Conservation (phyloP, 2,329 filamentous ascomycete species). For the Bimuria novae-zelandiae region DNA sequence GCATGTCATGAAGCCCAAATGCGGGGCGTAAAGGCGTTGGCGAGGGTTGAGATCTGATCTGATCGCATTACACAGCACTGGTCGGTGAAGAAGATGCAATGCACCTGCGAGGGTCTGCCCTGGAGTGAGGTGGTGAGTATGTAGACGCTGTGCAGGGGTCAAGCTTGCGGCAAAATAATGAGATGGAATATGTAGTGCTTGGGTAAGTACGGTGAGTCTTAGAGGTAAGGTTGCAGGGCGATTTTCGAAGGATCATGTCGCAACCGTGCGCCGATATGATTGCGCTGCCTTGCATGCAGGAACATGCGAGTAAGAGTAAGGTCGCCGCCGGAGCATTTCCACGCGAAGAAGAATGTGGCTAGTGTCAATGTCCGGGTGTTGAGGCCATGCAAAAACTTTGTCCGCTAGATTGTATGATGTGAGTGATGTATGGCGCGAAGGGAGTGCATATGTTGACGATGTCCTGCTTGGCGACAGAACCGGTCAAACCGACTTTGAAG, state of each 20-base stretch:
- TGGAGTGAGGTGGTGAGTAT: slow-evolving; percentile 11
- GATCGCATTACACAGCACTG: slow-evolving; percentile 15
- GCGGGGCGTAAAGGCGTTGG: slow-evolving; percentile 9
- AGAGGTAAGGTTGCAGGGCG: neutral
- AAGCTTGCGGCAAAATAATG: slow-evolving; percentile 21
- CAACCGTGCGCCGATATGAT: slow-evolving; percentile 16
- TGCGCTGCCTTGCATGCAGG: slow-evolving; percentile 13
- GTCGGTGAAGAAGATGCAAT: slow-evolving; percentile 7
- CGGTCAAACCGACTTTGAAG: neutral
- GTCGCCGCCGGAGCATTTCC: slow-evolving; percentile 1
- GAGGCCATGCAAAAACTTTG: neutral
- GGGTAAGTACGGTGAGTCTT: neutral
- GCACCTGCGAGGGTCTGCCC: neutral
- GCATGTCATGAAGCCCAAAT: slow-evolving; percentile 6
- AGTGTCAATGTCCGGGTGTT: neutral
- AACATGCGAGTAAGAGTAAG: slow-evolving; percentile 1
- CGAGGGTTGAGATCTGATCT: slow-evolving; percentile 13
- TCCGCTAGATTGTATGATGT: neutral
- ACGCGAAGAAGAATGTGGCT: neutral
- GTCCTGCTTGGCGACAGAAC: neutral
- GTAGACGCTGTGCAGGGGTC: slow-evolving; percentile 11
- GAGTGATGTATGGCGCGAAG: neutral
- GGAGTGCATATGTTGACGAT: too few relatives aligned
- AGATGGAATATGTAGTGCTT: slow-evolving; percentile 7
- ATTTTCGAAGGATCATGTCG: neutral